These are phyloP conservation scores for Phaeotremella fagi DNA, from an alignment of 768 basidiomycete species.

Conservation along the genomic window DNA sequence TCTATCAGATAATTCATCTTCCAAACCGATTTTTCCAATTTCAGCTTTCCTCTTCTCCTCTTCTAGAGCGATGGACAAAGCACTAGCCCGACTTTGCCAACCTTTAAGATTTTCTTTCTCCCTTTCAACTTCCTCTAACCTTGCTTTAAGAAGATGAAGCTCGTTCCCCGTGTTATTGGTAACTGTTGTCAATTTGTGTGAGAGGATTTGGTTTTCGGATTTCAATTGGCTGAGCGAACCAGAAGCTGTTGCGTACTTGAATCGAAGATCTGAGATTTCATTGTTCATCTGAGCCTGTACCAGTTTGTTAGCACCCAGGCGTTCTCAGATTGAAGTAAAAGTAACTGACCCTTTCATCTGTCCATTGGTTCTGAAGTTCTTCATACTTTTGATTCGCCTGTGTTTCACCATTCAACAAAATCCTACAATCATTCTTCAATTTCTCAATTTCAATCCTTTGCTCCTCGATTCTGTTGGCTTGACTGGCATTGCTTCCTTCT, in stretches of 20 bases:
- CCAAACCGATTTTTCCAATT: conserved; percentile 12
- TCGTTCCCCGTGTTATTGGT: conserved; percentile 4
- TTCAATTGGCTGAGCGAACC: conserved; percentile 11
- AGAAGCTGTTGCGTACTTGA: conserved; percentile 2
- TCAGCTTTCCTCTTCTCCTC: conserved; percentile 33
- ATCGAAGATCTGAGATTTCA: conserved; percentile 13
- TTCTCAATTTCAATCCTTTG: conserved; percentile 30
- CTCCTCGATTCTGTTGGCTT: conserved; percentile 15
- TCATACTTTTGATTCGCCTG: conserved; percentile 26
- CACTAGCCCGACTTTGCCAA: conserved; percentile 29
- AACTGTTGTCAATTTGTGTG: conserved; percentile 15
- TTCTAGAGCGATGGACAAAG: conserved; percentile 34
- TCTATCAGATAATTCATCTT: conserved; percentile 14
- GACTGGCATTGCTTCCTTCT: conserved; percentile 8
- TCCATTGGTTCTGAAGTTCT: conserved; percentile 26
- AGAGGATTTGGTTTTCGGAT: conserved; percentile 16
- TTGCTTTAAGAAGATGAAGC: conserved; percentile 7
- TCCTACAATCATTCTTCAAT: conserved; percentile 29
- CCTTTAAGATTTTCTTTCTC: conserved; percentile 19
- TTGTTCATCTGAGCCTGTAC: too few species aligned
- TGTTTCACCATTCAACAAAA: conserved; percentile 25
- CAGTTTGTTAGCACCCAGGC: too few species aligned
- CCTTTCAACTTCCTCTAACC: conserved; percentile 20
- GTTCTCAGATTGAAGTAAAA: too few species aligned
- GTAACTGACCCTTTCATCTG: conserved; percentile 31